Percentiles rank a stretch among this genome's conserved stretches.
phyloP scores from a whole-genome alignment of 441 rosid species.

The Adansonia madagascariensis region DNA sequence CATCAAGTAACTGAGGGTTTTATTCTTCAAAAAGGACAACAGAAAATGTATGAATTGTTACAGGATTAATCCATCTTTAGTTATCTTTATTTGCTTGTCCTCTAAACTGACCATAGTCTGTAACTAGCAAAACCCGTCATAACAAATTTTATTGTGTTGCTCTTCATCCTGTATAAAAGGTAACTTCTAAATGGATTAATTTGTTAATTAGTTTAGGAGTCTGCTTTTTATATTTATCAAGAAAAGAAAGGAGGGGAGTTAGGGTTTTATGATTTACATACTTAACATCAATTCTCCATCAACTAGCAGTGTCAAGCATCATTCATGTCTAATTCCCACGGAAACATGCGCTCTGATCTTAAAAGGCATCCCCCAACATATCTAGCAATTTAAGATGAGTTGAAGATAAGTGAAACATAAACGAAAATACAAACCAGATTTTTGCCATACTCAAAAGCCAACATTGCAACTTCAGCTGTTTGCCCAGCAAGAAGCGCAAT shows the following conservation, averaged over 20 bases:
- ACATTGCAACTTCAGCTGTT: constrained; percentile 72
- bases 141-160: background rate
- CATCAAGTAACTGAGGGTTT: background rate
- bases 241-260: background rate
- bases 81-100: background rate
- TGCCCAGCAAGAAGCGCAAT: constrained; percentile 92
- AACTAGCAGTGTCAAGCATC: background rate
- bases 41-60: background rate
- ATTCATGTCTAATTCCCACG: background rate
- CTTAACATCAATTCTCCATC: background rate
- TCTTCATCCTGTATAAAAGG: background rate
- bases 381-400: background rate
- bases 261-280: background rate
- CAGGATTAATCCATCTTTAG: background rate
- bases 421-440: constrained; percentile 72
- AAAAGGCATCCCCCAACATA: background rate
- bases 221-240: background rate
- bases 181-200: background rate
- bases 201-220: background rate
- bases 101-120: background rate
- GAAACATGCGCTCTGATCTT: background rate
- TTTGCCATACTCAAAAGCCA: constrained; percentile 94
- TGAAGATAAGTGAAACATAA: background rate
- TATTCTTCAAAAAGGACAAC: background rate
- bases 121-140: background rate